Conservation (phyloP, 768 basidiomycete genomes). For the Galerina sulciceps region DNA sequence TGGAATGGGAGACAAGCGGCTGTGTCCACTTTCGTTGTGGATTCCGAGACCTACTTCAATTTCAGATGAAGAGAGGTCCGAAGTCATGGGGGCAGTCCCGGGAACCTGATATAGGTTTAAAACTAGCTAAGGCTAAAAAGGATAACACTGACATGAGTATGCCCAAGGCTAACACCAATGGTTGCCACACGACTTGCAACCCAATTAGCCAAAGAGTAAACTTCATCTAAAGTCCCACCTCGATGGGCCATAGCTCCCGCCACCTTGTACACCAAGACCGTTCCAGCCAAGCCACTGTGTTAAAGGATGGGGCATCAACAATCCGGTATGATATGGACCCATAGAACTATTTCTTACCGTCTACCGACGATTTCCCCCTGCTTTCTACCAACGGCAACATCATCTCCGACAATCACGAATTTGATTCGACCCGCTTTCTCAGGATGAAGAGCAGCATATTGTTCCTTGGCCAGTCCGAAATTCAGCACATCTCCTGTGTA, state of each 20-base stretch:
- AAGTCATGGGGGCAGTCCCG: slow-evolving; percentile 64
- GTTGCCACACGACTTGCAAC: slow-evolving; percentile 73
- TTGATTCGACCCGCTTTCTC: slow-evolving; percentile 68
- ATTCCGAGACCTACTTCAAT: slow-evolving; percentile 92
- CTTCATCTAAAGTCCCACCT: slow-evolving; percentile 70
- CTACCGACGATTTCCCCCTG: slow-evolving; percentile 88
- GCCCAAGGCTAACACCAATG: slow-evolving; percentile 86
- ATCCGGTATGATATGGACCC: slow-evolving; percentile 1
- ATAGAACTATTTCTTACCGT: slow-evolving; percentile 43
- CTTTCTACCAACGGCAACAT: slow-evolving; percentile 82
- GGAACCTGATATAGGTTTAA: slow-evolving; percentile 60
- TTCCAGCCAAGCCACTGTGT: slow-evolving; percentile 78
- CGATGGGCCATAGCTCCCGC: slow-evolving; percentile 79
- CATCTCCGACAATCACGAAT: slow-evolving; percentile 87
- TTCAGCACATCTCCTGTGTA: slow-evolving; percentile 92
- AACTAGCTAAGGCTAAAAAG: background rate
- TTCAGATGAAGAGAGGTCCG: slow-evolving; percentile 62
- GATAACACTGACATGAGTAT: slow-evolving; percentile 72
- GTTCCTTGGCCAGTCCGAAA: slow-evolving; percentile 89
- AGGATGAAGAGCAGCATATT: slow-evolving; percentile 73
- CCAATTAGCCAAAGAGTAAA: slow-evolving; percentile 69
- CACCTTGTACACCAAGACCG: slow-evolving; percentile 87
- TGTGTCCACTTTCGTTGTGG: slow-evolving; percentile 86
- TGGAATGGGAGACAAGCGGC: slow-evolving; percentile 71
- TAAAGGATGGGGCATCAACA: background rate